phyloP scores from a whole-genome alignment of 345 rosid species.

The Pugionium cornutum region DNA sequence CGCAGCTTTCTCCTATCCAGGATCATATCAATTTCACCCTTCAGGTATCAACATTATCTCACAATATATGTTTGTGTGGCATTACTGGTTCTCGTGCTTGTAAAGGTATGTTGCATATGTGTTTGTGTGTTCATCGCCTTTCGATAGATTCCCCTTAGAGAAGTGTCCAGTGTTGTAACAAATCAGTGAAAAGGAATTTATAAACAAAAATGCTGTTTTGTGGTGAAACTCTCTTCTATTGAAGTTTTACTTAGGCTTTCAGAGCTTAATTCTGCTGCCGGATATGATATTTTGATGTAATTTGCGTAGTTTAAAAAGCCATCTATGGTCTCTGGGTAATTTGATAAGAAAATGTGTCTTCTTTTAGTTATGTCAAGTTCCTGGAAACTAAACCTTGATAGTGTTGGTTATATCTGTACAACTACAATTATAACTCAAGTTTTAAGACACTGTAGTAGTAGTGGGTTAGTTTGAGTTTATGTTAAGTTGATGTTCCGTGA shows the following conservation, averaged over 20 bases:
- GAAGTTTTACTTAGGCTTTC: neutral
- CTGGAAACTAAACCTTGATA: neutral
- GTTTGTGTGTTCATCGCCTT: neutral
- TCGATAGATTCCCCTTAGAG: neutral
- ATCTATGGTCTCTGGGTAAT: neutral
- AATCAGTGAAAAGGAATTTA: neutral
- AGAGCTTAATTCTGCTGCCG: constrained; percentile 2
- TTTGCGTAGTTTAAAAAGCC: neutral
- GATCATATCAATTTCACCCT: constrained; percentile 89
- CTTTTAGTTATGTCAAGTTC: constrained; percentile 4
- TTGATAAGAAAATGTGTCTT: neutral
- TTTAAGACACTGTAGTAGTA: too few relatives aligned
- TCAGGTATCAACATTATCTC: constrained; percentile 46
- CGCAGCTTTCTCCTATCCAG: constrained; percentile 75
- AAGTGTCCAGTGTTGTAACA: neutral
- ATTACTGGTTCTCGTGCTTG: neutral
- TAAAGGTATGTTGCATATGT: neutral
- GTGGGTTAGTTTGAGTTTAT: neutral
- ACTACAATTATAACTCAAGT: neutral
- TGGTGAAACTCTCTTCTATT: neutral
- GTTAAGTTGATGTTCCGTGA: neutral
- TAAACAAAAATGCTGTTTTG: neutral
- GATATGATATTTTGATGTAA: neutral
- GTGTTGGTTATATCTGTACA: neutral
- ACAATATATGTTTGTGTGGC: neutral